phyloP scores from a whole-genome alignment of 768 basidiomycete genomes.

The Daedaleopsis sinensis region DNA sequence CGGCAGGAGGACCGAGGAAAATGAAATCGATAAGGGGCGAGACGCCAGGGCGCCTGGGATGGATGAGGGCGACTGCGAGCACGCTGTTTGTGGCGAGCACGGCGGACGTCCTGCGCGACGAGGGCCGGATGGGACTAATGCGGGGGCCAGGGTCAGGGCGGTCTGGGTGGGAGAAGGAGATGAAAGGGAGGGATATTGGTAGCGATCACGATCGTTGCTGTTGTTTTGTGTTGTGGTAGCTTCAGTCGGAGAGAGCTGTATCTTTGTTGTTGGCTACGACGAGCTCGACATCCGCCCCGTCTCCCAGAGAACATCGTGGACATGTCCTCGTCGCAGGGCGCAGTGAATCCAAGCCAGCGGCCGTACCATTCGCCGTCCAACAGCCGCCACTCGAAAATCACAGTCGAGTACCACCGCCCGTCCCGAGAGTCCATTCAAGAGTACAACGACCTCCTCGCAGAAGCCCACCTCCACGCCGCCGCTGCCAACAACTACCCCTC shows the following conservation, averaged over 20 bases:
- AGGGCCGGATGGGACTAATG: slow-evolving; percentile 6
- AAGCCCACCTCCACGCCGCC: slow-evolving; percentile 58
- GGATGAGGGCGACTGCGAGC: background rate
- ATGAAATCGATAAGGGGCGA: slow-evolving; percentile 22
- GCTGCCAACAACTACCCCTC: slow-evolving; percentile 42
- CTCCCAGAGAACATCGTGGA: slow-evolving; percentile 5
- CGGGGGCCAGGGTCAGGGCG: background rate
- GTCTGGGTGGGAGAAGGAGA: background rate
- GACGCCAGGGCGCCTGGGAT: slow-evolving; percentile 4
- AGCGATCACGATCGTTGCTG: slow-evolving; percentile 14
- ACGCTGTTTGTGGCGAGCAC: slow-evolving; percentile 6
- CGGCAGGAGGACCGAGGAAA: background rate
- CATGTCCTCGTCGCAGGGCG: slow-evolving; percentile 43
- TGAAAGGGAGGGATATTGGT: background rate
- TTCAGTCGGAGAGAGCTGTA: background rate
- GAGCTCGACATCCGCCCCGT: slow-evolving; percentile 2
- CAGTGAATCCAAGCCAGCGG: slow-evolving; percentile 50
- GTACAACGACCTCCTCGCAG: slow-evolving; percentile 71
- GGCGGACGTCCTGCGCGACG: slow-evolving; percentile 7
- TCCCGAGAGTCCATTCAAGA: slow-evolving; percentile 78
- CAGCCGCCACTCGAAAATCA: slow-evolving; percentile 53
- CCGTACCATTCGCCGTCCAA: slow-evolving; percentile 40
- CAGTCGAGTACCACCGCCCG: slow-evolving; percentile 77
- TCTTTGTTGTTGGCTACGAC: slow-evolving; percentile 14
- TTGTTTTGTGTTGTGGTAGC: slow-evolving; percentile 6